Conservation (phyloP, 2,329 filamentous ascomycete species). For the Colletotrichum zoysiae region DNA sequence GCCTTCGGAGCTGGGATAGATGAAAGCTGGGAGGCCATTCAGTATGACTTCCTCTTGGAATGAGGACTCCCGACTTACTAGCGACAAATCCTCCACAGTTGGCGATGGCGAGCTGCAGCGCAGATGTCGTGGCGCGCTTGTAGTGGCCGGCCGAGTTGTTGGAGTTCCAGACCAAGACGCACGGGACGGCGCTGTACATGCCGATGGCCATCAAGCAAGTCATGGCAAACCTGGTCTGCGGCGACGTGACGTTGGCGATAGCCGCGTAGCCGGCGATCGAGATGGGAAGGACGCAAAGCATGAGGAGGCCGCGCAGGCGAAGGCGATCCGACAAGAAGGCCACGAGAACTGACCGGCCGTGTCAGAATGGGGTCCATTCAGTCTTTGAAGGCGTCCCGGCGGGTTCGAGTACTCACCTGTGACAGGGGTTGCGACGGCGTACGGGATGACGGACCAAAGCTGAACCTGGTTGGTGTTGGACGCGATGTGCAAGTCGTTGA, state of each 20-base stretch:
- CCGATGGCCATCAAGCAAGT: constrained; percentile 76
- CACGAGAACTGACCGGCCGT: constrained; percentile 55
- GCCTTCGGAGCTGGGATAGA: constrained; percentile 68
- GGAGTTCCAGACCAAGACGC: constrained; percentile 74
- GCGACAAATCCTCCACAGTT: constrained; percentile 77
- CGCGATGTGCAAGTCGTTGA: constrained; percentile 67
- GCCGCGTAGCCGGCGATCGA: constrained; percentile 75
- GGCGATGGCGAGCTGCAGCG: constrained; percentile 74
- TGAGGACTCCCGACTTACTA: constrained; percentile 51
- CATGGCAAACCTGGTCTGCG: constrained; percentile 72
- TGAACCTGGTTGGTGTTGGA: constrained; percentile 69
- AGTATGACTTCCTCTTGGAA: not conserved
- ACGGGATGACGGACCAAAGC: constrained; percentile 74
- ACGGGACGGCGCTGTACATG: constrained; percentile 73
- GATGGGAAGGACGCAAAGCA: constrained; percentile 73
- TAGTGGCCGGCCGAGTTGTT: constrained; percentile 79
- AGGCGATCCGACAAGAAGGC: constrained; percentile 72
- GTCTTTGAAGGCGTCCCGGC: too few species aligned
- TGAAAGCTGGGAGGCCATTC: constrained; percentile 59
- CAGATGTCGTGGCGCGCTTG: constrained; percentile 76
- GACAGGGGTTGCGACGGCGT: constrained; percentile 69
- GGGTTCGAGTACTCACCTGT: constrained; percentile 55
- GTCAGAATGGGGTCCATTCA: not conserved
- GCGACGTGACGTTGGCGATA: constrained; percentile 66
- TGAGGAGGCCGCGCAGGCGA: constrained; percentile 69